Percentiles rank a stretch among this genome's conserved stretches.
Conservation (phyloP, 495 filamentous ascomycete species). For the Hypoxylon cercidicola region DNA sequence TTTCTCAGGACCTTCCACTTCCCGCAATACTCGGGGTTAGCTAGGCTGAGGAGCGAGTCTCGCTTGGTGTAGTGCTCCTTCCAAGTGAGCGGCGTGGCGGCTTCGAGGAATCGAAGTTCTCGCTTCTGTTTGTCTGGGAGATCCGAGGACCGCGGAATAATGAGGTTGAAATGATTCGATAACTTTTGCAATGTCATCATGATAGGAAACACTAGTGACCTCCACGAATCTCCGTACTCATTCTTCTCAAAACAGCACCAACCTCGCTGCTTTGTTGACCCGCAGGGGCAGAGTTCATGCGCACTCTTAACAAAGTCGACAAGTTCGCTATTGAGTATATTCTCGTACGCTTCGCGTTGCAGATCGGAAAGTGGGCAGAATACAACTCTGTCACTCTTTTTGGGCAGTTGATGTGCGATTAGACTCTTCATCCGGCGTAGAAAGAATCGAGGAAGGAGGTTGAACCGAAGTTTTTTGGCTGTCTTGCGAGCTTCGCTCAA, state of each 20-base stretch:
- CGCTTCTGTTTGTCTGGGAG: slow-evolving; percentile 79
- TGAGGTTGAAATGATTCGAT: slow-evolving; percentile 89
- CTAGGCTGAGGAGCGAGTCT: slow-evolving; percentile 82
- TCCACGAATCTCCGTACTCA: slow-evolving; percentile 73
- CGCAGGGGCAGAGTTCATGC: slow-evolving; percentile 75
- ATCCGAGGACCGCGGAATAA: slow-evolving; percentile 79
- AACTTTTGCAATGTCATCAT: slow-evolving; percentile 86
- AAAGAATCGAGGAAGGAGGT: slow-evolving; percentile 92
- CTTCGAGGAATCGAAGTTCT: slow-evolving; percentile 80
- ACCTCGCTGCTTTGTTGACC: slow-evolving; percentile 74
- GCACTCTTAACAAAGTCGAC: slow-evolving; percentile 74
- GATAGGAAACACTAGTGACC: slow-evolving; percentile 83
- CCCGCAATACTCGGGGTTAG: slow-evolving; percentile 92
- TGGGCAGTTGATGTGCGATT: slow-evolving; percentile 94
- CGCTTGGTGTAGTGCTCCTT: slow-evolving; percentile 75
- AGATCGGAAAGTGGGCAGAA: slow-evolving; percentile 91
- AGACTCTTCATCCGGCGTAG: slow-evolving; percentile 92
- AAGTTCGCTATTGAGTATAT: slow-evolving; percentile 76
- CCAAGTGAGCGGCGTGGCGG: slow-evolving; percentile 81
- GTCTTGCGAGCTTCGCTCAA: slow-evolving; percentile 83
- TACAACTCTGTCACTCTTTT: slow-evolving; percentile 92
- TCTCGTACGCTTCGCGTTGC: slow-evolving; percentile 87
- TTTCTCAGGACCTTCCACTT: slow-evolving; percentile 96
- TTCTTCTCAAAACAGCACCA: slow-evolving; percentile 80
- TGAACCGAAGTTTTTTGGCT: slow-evolving; percentile 85